Percentiles rank a stretch among this genome's conserved stretches.
These are phyloP conservation scores for Sextonia rubra DNA, from an alignment of 164 flowering plant genomes.

Conservation along the genomic window DNA sequence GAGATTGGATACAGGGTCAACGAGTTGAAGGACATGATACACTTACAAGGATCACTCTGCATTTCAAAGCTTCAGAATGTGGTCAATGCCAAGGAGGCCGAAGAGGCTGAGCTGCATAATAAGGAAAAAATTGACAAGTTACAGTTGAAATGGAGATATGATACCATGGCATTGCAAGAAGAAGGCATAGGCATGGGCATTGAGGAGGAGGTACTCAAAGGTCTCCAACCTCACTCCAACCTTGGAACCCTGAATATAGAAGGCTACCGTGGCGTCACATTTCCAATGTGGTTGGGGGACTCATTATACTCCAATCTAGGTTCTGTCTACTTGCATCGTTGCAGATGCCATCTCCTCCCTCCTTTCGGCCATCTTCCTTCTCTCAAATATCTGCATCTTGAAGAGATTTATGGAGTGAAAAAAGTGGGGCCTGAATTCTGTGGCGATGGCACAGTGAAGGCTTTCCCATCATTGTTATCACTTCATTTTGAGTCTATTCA, in stretches of 20 bases:
- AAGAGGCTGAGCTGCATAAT: background rate
- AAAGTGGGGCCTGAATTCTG: too few species aligned
- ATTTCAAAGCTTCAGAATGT: background rate
- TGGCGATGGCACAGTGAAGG: too few species aligned
- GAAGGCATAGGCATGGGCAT: too few species aligned
- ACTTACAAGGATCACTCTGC: background rate
- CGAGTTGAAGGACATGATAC: constrained; percentile 15
- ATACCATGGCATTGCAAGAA: background rate
- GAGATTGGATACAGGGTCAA: constrained; percentile 9
- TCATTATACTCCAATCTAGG: too few species aligned
- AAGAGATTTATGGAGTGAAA: too few species aligned
- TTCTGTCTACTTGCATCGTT: too few species aligned
- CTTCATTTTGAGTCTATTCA: background rate
- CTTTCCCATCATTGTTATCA: too few species aligned
- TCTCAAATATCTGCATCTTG: constrained; percentile 9
- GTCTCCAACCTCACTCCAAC: background rate
- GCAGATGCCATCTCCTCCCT: constrained; percentile 11
- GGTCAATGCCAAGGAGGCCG: constrained; percentile 5
- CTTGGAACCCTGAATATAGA: background rate
- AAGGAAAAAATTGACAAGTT: constrained; percentile 16
- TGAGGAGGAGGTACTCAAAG: background rate
- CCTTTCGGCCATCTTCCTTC: constrained; percentile 21
- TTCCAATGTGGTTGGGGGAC: background rate
- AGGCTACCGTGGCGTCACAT: background rate
- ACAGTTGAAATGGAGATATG: background rate